Evolutionary conservation across 768 basidiomycete genomes (phyloP).

Genomic region (Agaricus subrufescens): DNA sequence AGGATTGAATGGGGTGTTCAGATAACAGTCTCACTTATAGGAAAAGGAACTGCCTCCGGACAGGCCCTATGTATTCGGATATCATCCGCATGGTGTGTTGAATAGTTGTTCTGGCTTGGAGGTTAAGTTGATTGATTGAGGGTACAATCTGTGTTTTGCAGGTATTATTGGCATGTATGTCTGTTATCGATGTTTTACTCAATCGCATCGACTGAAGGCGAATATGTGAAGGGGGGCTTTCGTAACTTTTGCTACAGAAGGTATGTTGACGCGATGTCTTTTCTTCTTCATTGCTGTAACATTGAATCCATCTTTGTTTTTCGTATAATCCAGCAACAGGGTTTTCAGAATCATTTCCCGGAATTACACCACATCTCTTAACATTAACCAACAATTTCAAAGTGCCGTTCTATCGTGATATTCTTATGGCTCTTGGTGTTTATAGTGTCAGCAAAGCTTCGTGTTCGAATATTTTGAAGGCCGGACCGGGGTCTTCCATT

Average conservation of each 20-base stretch:
- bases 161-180: constrained; percentile 97
- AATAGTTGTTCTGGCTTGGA: neutral
- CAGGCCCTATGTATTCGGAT: constrained; percentile 93
- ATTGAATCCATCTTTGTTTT: neutral
- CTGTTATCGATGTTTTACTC: neutral
- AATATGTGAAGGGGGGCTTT: constrained; percentile 70
- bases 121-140: neutral
- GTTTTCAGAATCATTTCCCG: constrained; percentile 87
- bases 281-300: neutral
- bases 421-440: constrained; percentile 81
- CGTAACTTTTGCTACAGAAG: constrained; percentile 95
- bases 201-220: neutral
- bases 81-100: constrained; percentile 88
- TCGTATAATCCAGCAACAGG: constrained; percentile 61
- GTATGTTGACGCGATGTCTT: constrained; percentile 26
- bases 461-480: constrained; percentile 81
- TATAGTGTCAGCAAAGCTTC: constrained; percentile 89
- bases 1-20: neutral
- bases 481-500: constrained; percentile 65
- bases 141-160: constrained; percentile 22
- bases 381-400: constrained; percentile 88
- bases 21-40: constrained; percentile 31
- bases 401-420: constrained; percentile 91
- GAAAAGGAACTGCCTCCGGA: constrained; percentile 90
- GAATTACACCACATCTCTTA: constrained; percentile 88